These are phyloP conservation scores for Limnomonas spitsbergensis DNA, from an alignment of 139 green algal genomes.

Conservation along the genomic window DNA sequence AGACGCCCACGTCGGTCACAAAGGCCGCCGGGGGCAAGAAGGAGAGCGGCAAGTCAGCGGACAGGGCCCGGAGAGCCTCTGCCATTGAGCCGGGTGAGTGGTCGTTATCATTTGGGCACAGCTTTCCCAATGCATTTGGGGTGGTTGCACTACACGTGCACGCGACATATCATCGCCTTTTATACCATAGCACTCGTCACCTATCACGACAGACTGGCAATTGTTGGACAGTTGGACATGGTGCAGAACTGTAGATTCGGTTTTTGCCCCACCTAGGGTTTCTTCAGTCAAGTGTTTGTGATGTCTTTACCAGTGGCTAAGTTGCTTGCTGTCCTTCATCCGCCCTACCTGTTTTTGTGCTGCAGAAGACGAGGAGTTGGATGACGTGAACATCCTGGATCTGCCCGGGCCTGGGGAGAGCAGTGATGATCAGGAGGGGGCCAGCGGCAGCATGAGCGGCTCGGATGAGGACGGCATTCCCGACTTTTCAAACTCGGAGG, in stretches of 20 bases:
- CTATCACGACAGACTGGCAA: neutral
- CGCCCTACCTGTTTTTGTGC: neutral
- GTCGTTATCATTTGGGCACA: neutral
- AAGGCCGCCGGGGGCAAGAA: neutral
- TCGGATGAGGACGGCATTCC: slow-evolving; percentile 1
- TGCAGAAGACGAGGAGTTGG: slow-evolving; percentile 2
- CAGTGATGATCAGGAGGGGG: neutral
- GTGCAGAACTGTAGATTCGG: neutral
- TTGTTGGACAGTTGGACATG: neutral
- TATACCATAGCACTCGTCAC: too few species aligned
- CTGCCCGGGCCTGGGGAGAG: neutral
- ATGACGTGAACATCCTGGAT: neutral
- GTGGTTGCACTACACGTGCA: too few species aligned
- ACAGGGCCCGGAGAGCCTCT: neutral
- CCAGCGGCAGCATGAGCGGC: neutral
- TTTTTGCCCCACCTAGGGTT: neutral
- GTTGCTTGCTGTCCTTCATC: neutral
- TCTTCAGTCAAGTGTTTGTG: too few species aligned
- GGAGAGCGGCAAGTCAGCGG: neutral
- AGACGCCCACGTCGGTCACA: too few species aligned
- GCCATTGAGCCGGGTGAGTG: neutral
- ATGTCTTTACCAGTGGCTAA: too few species aligned
- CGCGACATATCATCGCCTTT: too few species aligned
- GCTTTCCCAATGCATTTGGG: too few species aligned
- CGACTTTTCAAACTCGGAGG: neutral